Percentiles rank a stretch among this genome's conserved stretches.
These are phyloP conservation scores for Podosphaera aphanis DNA, from an alignment of 2,329 filamentous ascomycete genomes.

Conservation along the genomic window DNA sequence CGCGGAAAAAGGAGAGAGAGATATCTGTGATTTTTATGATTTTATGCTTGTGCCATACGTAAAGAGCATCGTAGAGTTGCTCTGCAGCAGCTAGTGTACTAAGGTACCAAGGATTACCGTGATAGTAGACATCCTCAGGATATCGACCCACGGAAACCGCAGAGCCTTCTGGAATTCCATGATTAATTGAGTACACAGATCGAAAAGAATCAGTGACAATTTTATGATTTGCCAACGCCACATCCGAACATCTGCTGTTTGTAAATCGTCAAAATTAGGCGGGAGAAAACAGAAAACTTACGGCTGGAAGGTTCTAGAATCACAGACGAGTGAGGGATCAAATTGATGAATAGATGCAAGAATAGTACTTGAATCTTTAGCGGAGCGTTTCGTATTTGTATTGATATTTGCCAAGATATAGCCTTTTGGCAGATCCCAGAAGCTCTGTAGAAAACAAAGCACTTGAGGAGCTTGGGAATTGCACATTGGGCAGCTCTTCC, in stretches of 20 bases:
- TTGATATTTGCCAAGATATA: conserved; percentile 51
- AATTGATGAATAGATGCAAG: conserved; percentile 44
- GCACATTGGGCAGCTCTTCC: conserved; percentile 35
- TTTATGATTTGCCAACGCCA: conserved; percentile 53
- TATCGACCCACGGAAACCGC: conserved; percentile 45
- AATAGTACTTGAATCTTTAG: conserved; percentile 50
- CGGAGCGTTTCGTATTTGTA: conserved; percentile 34
- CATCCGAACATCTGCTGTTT: conserved; percentile 14
- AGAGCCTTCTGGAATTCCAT: conserved; percentile 31
- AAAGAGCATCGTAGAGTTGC: conserved; percentile 53
- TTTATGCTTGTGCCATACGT: conserved; percentile 41
- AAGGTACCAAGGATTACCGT: conserved; percentile 65
- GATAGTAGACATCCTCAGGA: conserved; percentile 49
- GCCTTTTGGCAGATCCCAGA: conserved; percentile 36
- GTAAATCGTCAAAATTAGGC: neutral
- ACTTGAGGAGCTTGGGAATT: conserved; percentile 42
- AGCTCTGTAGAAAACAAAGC: conserved; percentile 49
- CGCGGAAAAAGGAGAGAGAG: conserved; percentile 49
- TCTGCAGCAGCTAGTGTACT: conserved; percentile 57
- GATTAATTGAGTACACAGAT: conserved; percentile 44
- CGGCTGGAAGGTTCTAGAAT: conserved; percentile 53
- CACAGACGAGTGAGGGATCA: conserved; percentile 42
- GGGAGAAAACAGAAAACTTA: conserved; percentile 16
- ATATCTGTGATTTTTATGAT: conserved; percentile 39
- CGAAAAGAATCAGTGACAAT: conserved; percentile 54